These are phyloP conservation scores for Conticribra weissflogii DNA, from an alignment of 108 stramenopile genomes.

Conservation along the genomic window DNA sequence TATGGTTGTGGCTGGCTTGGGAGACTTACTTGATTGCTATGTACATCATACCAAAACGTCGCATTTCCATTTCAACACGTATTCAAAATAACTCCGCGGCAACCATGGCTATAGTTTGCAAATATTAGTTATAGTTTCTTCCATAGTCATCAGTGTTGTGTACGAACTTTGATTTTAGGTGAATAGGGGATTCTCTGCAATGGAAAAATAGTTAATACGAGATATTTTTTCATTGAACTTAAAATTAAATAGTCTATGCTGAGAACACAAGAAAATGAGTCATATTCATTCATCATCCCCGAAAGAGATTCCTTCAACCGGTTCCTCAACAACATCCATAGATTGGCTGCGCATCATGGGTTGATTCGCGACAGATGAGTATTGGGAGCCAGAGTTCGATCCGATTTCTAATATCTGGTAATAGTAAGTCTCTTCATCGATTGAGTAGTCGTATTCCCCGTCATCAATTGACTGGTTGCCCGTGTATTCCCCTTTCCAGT, in stretches of 20 bases:
- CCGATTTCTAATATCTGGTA: slow-evolving; percentile 38
- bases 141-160: no score
- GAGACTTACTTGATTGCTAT: slow-evolving; percentile 45
- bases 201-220: no score
- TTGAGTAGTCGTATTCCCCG: slow-evolving; percentile 45
- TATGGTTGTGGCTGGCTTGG: slow-evolving; percentile 50
- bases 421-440: slow-evolving; percentile 48
- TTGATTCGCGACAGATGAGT: slow-evolving; percentile 21
- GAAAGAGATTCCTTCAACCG: slow-evolving; percentile 41
- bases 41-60: slow-evolving; percentile 40
- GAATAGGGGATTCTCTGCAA: no score
- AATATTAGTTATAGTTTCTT: no score
- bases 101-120: no score
- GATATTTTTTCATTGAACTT: no score
- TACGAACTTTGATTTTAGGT: no score
- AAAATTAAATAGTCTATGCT: no score
- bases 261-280: no score
- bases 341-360: slow-evolving; percentile 30
- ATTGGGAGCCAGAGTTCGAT: slow-evolving; percentile 21
- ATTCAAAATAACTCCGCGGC: not conserved
- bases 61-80: slow-evolving; percentile 20
- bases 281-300: slow-evolving; percentile 14
- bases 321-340: slow-evolving; percentile 41
- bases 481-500: slow-evolving; percentile 16
- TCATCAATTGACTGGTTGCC: slow-evolving; percentile 23